Conservation (phyloP, 345 rosid species). For the Eucalyptus guilfoylei region DNA sequence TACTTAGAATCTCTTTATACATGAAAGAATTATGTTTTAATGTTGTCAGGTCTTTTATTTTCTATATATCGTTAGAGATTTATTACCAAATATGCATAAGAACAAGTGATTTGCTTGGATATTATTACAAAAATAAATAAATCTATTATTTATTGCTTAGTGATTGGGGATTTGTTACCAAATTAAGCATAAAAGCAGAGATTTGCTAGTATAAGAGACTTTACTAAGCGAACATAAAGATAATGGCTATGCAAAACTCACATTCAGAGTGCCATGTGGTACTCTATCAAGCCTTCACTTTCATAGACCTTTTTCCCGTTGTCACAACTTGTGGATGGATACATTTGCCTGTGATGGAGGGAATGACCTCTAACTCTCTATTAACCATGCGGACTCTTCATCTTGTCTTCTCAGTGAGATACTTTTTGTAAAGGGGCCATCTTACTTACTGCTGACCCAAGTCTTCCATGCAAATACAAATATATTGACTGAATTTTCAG, state of each 20-base stretch:
- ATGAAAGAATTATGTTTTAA: background rate
- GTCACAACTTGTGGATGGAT: background rate
- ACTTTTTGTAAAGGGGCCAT: background rate
- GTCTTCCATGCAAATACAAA: no score
- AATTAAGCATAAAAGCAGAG: background rate
- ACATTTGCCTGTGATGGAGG: background rate
- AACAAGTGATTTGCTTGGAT: background rate
- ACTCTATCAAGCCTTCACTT: no score
- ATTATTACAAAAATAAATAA: background rate
- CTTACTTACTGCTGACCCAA: background rate
- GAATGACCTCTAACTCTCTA: background rate
- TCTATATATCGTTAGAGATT: background rate
- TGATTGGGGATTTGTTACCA: background rate
- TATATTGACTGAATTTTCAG: no score
- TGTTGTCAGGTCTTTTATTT: no score
- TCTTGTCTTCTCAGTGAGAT: rapidly evolving
- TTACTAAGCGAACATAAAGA: background rate
- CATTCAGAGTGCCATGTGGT: background rate
- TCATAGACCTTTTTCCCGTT: no score
- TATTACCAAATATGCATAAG: background rate
- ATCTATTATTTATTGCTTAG: background rate
- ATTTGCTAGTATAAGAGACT: background rate
- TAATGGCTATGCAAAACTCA: background rate
- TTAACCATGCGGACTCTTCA: background rate
- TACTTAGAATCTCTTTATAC: background rate